Base-by-base conservation (phyloP, 1,284 basidiomycete species). In the Anthracocystis setariae region DNA sequence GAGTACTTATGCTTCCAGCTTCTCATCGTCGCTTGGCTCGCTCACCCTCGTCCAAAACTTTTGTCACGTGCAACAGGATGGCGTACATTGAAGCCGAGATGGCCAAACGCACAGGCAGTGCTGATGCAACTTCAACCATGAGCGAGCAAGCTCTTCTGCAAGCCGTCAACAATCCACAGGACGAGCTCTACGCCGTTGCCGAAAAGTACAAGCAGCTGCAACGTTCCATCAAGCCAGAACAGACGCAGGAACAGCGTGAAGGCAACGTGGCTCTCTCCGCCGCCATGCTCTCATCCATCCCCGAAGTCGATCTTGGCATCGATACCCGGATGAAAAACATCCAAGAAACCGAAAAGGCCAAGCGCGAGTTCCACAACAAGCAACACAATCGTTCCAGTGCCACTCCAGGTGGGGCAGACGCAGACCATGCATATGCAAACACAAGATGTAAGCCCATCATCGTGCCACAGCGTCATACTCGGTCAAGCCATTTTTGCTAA, bases 241-340 rank as follows among this genome's bases (percentile, higher is more conserved):
- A 49, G 18, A 55, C 50, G 20, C 54, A 86, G 61, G 83, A 85
- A 10, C 84, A 86, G 5, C 90, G 94, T 69, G 95, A 96, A 75
- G 94, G 94, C 8, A 96, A 89, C 79, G 92, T 97, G 18, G 93
- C 93, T 1, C 92, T 92, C 70, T 93, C 91, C 77, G 82, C 94
- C 79, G 89, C 92, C 4, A 98, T 98, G 95, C 86, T 98, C 57
- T 95, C 92, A 13, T 92, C 92, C 29, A 84, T 98, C 73, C 94
- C 94, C 0, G 95, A 98, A 81, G 92, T 98, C 5, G 95, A 98
- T 83, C 86, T 98, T 5, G 95, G 95, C 55, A 97, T 98, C 90
- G 94, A 98, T 70, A 87, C 90, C 15, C 90, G 94, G 20, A 85
- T 98, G 60, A 90, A 91, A 83, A 98, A 97, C 81, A 98, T 98